Base-by-base conservation (phyloP, 2,329 filamentous ascomycete species). In the Cercospora sp. region DNA sequence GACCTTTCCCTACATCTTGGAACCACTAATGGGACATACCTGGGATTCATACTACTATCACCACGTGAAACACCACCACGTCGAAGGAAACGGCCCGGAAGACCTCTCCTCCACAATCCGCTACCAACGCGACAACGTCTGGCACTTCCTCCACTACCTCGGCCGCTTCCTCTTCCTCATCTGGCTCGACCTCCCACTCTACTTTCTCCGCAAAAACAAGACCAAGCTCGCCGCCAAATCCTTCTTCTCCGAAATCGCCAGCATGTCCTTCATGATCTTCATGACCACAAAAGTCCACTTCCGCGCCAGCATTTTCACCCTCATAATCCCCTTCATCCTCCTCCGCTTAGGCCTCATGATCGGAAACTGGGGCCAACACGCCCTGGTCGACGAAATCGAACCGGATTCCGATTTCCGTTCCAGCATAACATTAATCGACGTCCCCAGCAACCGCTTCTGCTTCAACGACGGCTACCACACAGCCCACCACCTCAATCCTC, bases 1-100 rank as follows among this genome's bases (percentile, higher is more conserved):
- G 5, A 63, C 84, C 1, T 94, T 93, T 73, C 91, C 91, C 0
- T 94, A 93, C 76, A 78, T 94, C 48, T 82, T 88, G 10, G 90
- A 93, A 72, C 91, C 91, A 0, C 79, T 94, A 66, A 90, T 93
- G 86, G 91, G 91, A 10, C 91, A 94, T 75, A 93, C 91, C 0
- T 93, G 91, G 90, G 92, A 94, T 80, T 90, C 89, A 1, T 94
- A 94, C 80, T 94, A 86, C 77, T 94, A 93, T 76, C 91, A 94
- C 76, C 91, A 94, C 75, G 90, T 94, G 76, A 94, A 94, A 82
- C 91, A 93, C 75, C 91, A 94, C 76, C 91, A 94, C 72, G 88
- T 94, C 65, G 91, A 94, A 79, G 90, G 88, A 69, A 94, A 94
- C 74, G 91, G 91, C 0, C 90, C 91, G 0, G 85, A 89, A 58